These are phyloP conservation scores for Coniosporium apollinis DNA, from an alignment of 495 filamentous ascomycete genomes.

Conservation along the genomic window DNA sequence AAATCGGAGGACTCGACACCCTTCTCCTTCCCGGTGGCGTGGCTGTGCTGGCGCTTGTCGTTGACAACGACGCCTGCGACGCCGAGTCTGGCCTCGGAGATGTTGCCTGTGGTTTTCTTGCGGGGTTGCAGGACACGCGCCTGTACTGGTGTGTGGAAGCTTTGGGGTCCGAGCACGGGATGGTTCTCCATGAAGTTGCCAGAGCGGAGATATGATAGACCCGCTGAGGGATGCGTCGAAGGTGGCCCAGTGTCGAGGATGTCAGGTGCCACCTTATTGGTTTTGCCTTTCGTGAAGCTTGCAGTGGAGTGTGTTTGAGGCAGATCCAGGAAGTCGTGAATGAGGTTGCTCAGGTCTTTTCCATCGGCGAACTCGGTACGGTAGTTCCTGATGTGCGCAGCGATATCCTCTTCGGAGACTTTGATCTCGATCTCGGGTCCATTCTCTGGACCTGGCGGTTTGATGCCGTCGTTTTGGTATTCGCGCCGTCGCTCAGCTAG, in stretches of 20 bases:
- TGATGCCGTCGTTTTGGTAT: background rate
- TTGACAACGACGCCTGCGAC: conserved; percentile 18
- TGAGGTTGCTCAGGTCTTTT: conserved; percentile 29
- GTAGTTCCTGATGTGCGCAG: background rate
- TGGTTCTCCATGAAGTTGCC: conserved; percentile 57
- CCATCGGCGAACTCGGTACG: conserved; percentile 9
- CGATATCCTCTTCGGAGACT: conserved; percentile 1
- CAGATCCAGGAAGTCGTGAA: conserved; percentile 40
- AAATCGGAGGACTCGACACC: background rate
- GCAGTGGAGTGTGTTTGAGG: conserved; percentile 30
- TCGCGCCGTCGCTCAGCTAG: conserved; percentile 5
- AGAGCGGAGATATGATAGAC: conserved; percentile 69
- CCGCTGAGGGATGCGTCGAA: conserved; percentile 80
- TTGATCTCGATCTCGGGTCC: background rate
- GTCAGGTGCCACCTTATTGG: background rate
- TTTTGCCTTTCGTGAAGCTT: background rate
- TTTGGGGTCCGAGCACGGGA: conserved; percentile 64
- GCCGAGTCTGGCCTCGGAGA: conserved; percentile 15
- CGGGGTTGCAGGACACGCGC: conserved; percentile 47
- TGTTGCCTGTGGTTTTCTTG: background rate
- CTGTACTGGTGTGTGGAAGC: conserved; percentile 39
- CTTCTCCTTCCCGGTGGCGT: background rate
- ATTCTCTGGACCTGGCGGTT: background rate
- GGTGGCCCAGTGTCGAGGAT: conserved; percentile 44
- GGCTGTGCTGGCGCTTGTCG: background rate